Evolutionary conservation across 495 filamentous ascomycete species (phyloP).

Genomic region (Hypoxylon fuscum): DNA sequence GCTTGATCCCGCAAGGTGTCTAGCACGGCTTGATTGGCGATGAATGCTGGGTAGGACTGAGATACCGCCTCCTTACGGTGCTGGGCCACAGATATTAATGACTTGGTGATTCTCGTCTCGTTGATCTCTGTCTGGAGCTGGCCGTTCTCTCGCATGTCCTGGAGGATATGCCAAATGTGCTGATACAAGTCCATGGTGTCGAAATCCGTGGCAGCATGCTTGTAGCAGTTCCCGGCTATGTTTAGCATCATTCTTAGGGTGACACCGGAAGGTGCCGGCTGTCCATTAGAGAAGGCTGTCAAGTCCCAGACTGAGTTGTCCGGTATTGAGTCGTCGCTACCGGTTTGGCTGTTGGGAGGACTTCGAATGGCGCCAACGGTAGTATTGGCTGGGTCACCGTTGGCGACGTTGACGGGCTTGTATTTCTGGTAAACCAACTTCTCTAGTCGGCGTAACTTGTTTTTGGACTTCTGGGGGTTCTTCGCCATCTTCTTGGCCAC

Average conservation of each 20-base stretch:
- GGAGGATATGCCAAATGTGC: conserved; percentile 14
- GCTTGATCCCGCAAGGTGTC: background rate
- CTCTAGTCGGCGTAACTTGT: background rate
- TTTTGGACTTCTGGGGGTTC: background rate
- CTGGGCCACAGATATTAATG: background rate
- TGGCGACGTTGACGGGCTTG: background rate
- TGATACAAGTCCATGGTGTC: conserved; percentile 21
- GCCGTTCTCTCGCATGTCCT: background rate
- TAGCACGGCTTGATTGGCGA: background rate
- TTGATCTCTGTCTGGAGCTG: background rate
- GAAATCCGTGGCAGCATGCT: conserved; percentile 1
- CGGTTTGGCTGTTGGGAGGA: background rate
- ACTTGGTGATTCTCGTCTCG: background rate
- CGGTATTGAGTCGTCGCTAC: too few relatives aligned
- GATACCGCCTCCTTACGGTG: background rate
- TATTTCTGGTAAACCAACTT: conserved; percentile 7
- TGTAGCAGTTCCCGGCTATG: background rate
- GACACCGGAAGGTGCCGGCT: background rate
- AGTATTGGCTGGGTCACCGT: background rate
- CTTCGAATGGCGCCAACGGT: background rate
- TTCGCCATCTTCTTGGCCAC: conserved; percentile 18
- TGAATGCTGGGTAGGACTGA: background rate
- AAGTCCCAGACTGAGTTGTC: background rate
- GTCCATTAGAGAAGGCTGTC: background rate
- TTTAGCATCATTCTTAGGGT: conserved; percentile 14